phyloP scores from a whole-genome alignment of 1,139 yeast species.

The Suhomyces anneliseae region DNA sequence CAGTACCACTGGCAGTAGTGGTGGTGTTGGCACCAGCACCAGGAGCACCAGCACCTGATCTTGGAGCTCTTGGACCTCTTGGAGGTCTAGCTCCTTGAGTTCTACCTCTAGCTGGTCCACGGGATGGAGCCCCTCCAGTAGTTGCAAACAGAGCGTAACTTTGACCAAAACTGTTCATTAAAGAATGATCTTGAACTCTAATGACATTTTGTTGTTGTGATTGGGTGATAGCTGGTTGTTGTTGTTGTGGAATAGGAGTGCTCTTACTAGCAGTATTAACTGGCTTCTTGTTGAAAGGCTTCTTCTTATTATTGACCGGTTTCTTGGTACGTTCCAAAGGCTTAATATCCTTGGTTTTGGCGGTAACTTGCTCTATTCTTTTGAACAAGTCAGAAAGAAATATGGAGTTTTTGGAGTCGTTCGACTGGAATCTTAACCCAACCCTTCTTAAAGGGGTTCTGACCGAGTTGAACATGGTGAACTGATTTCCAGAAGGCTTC shows the following conservation, averaged over 20 bases:
- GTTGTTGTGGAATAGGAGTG: too few relatives aligned
- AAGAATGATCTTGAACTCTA: conserved; percentile 11
- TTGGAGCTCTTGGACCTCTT: conserved; percentile 6
- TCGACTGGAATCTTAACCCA: conserved; percentile 17
- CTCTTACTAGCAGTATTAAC: background rate
- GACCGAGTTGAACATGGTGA: conserved; percentile 6
- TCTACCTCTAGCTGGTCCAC: conserved; percentile 2
- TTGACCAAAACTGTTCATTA: conserved; percentile 13
- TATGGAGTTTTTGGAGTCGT: conserved; percentile 14
- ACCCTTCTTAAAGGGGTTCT: conserved; percentile 7
- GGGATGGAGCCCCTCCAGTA: conserved; percentile 2
- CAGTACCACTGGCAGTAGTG: background rate
- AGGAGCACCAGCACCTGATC: conserved; percentile 1
- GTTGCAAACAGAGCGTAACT: conserved; percentile 8
- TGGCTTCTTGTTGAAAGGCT: conserved; percentile 1
- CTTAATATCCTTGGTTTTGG: conserved; percentile 16
- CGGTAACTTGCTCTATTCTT: conserved; percentile 34
- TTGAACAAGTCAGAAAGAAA: conserved; percentile 33
- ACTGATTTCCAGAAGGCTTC: too few relatives aligned
- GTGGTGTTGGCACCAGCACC: conserved; percentile 1
- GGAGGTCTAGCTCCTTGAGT: conserved; percentile 3
- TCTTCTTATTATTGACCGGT: conserved; percentile 7
- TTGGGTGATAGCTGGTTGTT: background rate
- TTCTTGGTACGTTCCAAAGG: conserved; percentile 12
- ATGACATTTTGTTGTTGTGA: conserved; percentile 8